A percentile compares a stretch with the other conserved stretches of the same genome.
Conservation (phyloP, 495 filamentous ascomycete species). For the Daldinia loculata region DNA sequence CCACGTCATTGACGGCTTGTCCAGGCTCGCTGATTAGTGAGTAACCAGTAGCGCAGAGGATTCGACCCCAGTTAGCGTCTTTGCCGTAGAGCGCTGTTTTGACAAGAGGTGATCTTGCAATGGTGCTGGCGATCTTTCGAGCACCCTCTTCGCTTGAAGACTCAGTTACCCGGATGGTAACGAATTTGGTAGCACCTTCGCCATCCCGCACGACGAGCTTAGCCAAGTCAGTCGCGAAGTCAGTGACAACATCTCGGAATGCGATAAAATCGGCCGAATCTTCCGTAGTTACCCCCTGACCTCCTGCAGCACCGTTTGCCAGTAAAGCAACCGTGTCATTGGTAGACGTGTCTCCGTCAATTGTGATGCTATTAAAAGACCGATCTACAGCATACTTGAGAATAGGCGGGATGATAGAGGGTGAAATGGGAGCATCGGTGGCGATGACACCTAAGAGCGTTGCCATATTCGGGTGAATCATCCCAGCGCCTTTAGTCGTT, state of each 20-base stretch:
- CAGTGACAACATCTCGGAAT: constrained; percentile 73
- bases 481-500: constrained; percentile 98
- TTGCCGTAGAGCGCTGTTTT: constrained; percentile 97
- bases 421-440: constrained; percentile 86
- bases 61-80: constrained; percentile 97
- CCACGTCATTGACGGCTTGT: constrained; percentile 60
- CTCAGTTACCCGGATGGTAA: constrained; percentile 86
- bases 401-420: constrained; percentile 69
- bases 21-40: constrained; percentile 73
- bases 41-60: constrained; percentile 94
- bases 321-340: constrained; percentile 96
- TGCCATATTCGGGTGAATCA: constrained; percentile 99
- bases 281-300: constrained; percentile 65
- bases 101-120: constrained; percentile 92
- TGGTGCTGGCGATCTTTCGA: constrained; percentile 79
- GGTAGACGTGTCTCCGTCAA: constrained; percentile 95
- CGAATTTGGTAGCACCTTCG: constrained; percentile 98
- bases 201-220: constrained; percentile 95
- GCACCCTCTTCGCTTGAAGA: constrained; percentile 71
- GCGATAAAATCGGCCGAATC: constrained; percentile 68
- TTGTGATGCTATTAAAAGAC: constrained; percentile 96
- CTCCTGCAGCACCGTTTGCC: constrained; percentile 92
- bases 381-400: constrained; percentile 80
- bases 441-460: constrained; percentile 93
- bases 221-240: constrained; percentile 82